Conservation (phyloP, 306 rosid genomes). For the Prunus padus region DNA sequence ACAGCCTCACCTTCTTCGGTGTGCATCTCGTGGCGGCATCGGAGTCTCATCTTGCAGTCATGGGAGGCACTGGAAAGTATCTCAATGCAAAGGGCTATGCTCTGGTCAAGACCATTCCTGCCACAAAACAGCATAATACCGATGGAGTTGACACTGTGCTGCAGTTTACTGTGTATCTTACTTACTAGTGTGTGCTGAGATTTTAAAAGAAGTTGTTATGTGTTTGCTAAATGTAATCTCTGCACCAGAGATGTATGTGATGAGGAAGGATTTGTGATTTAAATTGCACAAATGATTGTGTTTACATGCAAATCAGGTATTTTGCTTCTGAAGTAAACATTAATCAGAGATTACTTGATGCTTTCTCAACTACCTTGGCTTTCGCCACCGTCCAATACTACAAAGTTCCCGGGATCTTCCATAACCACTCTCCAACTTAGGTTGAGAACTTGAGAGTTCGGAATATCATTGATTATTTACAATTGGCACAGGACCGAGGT, state of each 20-base stretch:
- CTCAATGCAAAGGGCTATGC: conserved; percentile 68
- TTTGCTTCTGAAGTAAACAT: neutral
- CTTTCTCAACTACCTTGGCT: too few species aligned
- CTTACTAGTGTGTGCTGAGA: conserved; percentile 25
- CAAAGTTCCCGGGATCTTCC: too few species aligned
- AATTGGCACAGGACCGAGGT: too few species aligned
- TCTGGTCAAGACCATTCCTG: conserved; percentile 53
- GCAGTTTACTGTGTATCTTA: conserved; percentile 57
- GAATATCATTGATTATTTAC: too few species aligned
- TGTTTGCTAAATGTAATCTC: conserved; percentile 4
- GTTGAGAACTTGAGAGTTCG: too few species aligned
- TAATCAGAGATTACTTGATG: too few species aligned
- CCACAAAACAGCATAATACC: conserved; percentile 40
- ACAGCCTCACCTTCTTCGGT: conserved; percentile 75
- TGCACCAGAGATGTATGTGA: conserved; percentile 3
- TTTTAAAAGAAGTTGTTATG: neutral
- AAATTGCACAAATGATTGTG: neutral
- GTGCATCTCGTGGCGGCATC: conserved; percentile 61
- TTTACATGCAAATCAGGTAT: neutral
- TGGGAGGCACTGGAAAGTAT: conserved; percentile 83
- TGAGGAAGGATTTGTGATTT: conserved; percentile 4
- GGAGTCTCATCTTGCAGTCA: conserved; percentile 72
- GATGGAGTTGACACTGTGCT: conserved; percentile 66
- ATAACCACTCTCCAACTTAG: too few species aligned
- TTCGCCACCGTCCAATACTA: too few species aligned